Evolutionary conservation across 1,139 yeast species (phyloP), one percentile per base, ranked within the genome.

Genomic region (Nakaseomyces kungkrabaensis): DNA sequence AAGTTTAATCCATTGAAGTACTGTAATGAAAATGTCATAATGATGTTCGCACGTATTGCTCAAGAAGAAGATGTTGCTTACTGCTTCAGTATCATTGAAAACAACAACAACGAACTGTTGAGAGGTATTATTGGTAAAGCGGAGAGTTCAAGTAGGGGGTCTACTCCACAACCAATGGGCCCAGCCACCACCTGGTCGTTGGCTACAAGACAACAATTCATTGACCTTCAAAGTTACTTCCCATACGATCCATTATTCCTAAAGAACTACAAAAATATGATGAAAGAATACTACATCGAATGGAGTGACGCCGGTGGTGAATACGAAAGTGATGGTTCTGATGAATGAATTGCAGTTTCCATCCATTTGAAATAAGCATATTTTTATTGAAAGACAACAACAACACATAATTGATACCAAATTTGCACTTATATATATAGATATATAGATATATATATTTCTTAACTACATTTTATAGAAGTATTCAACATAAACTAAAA

Each of bases 231-330:
- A 65, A 90, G 94, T 11, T 92, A 88, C 66, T 92, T 92, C 68
- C 98, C 98, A 10, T 92, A 87, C 66, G 98, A 92, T 70, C 98
- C 98, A 0, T 70, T 92, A 56, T 80, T 85, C 48, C 74, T 92
- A 55, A 85, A 83, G 45, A 68, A 68, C 25, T 77, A 88, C 50
- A 80, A 81, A 58, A 68, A 68, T 26, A 72, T 81, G 38, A 69
- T 83, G 53, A 70, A 73, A 32, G 76, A 73, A 37, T 73, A 75
- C 50, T 88, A 84, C 63, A 79, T 89, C 31, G 95, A 89, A 60
- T 92, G 98, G 98, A 81, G 78, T 45, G 88, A 81, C 47, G 77
- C 74, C 10, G 70, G 75, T 26, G 69, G 68, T 11, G 88, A 82
- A 45, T 84, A 82, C 52, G 86, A 80, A 41, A 75, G 75, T 51